phyloP scores from a whole-genome alignment of 306 rosid genomes.

The Echinosophora koreensis region DNA sequence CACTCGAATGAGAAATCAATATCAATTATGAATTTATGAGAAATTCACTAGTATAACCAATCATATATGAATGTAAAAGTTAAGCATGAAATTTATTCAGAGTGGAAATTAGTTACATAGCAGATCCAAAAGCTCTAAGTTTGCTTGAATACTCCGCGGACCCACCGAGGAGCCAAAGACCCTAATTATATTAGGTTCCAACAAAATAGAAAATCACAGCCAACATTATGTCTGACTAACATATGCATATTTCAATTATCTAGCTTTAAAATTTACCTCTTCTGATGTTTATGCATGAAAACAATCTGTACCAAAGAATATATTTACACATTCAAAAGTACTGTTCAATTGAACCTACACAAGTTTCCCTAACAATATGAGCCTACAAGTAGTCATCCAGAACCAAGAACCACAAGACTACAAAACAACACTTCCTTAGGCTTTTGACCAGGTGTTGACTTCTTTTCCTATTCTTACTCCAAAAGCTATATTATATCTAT shows the following conservation, averaged over 20 bases:
- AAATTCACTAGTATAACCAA: not conserved
- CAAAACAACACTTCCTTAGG: not conserved
- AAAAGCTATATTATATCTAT: not conserved
- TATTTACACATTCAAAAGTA: not conserved
- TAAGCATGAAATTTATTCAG: not conserved
- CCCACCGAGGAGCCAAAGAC: no score
- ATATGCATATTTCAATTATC: not conserved
- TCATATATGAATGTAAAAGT: not conserved
- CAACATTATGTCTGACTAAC: no score
- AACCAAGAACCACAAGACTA: no score
- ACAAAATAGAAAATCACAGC: no score
- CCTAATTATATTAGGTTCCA: no score
- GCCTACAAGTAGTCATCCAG: constrained; percentile 2
- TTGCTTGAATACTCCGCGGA: no score
- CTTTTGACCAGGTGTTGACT: constrained; percentile 15
- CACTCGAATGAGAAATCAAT: not conserved
- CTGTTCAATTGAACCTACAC: constrained; percentile 13
- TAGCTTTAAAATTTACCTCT: not conserved
- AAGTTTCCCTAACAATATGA: not conserved
- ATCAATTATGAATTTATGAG: not conserved
- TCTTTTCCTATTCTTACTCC: constrained; percentile 4
- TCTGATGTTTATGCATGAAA: not conserved
- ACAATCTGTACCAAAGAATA: not conserved
- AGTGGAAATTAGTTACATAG: no score
- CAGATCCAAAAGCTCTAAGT: no score